These are phyloP conservation scores for Dactylellina drechsleri DNA, from an alignment of 2,329 filamentous ascomycete species.

Conservation along the genomic window DNA sequence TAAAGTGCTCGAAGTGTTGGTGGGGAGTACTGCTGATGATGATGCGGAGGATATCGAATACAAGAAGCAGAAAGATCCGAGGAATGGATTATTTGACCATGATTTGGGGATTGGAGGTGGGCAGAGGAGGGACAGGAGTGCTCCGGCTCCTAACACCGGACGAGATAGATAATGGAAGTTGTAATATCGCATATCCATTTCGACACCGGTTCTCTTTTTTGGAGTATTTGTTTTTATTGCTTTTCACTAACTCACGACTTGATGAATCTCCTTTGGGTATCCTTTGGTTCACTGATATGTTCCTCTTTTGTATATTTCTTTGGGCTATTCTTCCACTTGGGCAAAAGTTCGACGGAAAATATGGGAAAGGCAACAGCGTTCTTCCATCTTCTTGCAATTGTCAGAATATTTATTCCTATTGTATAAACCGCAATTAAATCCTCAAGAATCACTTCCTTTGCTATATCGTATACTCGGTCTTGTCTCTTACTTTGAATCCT, in stretches of 20 bases:
- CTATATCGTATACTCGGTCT: no score
- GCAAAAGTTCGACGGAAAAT: constrained; percentile 44
- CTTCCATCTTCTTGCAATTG: neutral
- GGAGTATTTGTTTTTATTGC: neutral
- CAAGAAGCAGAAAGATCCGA: constrained; percentile 45
- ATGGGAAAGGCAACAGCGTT: constrained; percentile 13
- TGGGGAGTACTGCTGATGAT: constrained; percentile 62
- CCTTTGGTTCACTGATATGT: neutral
- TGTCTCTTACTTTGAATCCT: no score
- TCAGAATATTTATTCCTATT: no score
- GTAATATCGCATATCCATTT: neutral
- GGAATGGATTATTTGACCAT: constrained; percentile 39
- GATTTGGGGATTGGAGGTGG: constrained; percentile 27
- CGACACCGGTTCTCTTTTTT: neutral
- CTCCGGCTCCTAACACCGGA: neutral
- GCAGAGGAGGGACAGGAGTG: constrained; percentile 22
- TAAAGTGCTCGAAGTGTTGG: constrained; percentile 62
- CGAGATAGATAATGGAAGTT: constrained; percentile 11
- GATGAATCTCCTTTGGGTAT: constrained; percentile 9
- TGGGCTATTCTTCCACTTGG: neutral
- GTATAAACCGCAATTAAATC: no score
- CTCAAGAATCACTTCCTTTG: no score
- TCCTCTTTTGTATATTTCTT: neutral
- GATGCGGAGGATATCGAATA: constrained; percentile 60
- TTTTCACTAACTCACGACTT: neutral